phyloP scores from a whole-genome alignment of 176 grass and related monocot genomes.

The Tillandsia leiboldiana region DNA sequence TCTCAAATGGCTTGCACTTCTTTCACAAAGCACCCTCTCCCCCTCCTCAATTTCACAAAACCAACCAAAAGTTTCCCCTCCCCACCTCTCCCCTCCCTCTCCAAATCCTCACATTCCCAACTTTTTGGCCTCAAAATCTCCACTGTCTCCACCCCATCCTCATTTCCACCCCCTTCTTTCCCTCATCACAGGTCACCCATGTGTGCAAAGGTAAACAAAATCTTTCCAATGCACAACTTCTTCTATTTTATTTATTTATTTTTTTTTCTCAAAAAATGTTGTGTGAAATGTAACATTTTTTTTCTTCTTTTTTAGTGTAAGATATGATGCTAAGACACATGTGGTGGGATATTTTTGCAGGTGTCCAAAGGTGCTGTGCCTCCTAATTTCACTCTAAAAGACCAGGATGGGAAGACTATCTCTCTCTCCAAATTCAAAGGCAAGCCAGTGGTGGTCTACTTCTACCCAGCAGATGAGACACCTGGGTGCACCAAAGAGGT shows the following conservation, averaged over 20 bases:
- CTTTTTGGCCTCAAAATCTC: slow-evolving; percentile 13
- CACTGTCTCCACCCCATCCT: slow-evolving; percentile 4
- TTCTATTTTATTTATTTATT: too few relatives aligned
- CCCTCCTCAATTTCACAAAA: slow-evolving; percentile 2
- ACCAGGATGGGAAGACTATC: slow-evolving; percentile 73
- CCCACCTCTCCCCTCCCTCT: not conserved
- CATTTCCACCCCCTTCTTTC: not conserved
- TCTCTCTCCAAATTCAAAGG: slow-evolving; percentile 88
- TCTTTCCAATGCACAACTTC: too few relatives aligned
- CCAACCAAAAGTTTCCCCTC: not conserved
- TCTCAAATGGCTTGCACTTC: slow-evolving; percentile 15
- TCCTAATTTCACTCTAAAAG: slow-evolving; percentile 65
- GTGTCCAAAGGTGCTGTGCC: slow-evolving; percentile 56
- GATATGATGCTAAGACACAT: not conserved
- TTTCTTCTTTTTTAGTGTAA: not conserved
- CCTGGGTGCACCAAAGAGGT: slow-evolving; percentile 96
- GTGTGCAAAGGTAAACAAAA: slow-evolving; percentile 9
- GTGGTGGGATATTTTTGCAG: slow-evolving; percentile 21
- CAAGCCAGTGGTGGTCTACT: slow-evolving; percentile 79
- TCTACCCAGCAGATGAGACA: slow-evolving; percentile 90
- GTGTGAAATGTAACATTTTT: not conserved
- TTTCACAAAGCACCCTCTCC: slow-evolving; percentile 11
- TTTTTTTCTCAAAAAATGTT: too few relatives aligned
- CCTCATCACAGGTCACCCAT: slow-evolving; percentile 10
- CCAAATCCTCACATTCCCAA: slow-evolving; percentile 16